Base-by-base conservation (phyloP, 768 basidiomycete genomes). In the Lactarius akahatsu region DNA sequence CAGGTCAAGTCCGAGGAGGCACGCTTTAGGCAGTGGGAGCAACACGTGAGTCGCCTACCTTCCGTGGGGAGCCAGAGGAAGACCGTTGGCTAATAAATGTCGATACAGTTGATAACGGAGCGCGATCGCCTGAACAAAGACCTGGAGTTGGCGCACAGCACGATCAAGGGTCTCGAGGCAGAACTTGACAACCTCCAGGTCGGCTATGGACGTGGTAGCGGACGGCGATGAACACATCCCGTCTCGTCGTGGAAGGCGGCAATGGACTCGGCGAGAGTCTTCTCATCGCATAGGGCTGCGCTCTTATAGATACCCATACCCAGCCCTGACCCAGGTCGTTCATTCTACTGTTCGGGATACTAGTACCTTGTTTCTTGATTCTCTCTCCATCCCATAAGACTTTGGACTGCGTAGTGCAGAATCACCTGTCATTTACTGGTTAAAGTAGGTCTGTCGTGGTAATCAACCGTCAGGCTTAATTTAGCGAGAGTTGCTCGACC, bases 61-160 rank as follows among this genome's bases (percentile, higher is more conserved):
- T 52, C 23, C 65, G 16, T 18, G 15, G 6, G 41, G 41, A 20
- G 62, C 50, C 38, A 56, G 20, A 18, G 41, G 23, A 38, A 34
- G 10, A 23, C 26, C 18, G 47, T 64, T n/a, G 36, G 43, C 52
- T 69, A 62, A 72, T 74, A 28, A 75, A 54, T 45, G 61, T 38
- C 38, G n/a, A 40, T 68, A 15, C 73, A 97, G 94, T 92, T 99
- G 75, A 98, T 99, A 71, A 94, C 95, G 54, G 97, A 99, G 79
- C 88, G 97, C 72, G 97, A 98, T 78, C 88, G 97, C 60, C 88
- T 99, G 81, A 99, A 98, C 87, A 98, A 98, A 79, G 97, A 98
- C 74, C 84, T 99, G 75, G 96, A 98, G 80, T 78, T 86, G 76
- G 93, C 96, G 11, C 92, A 94, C 83, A 87, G 91, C 63, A 85